Base-by-base conservation (phyloP, 1,139 yeast genomes). In the Magnusiomyces tetraspermus region DNA sequence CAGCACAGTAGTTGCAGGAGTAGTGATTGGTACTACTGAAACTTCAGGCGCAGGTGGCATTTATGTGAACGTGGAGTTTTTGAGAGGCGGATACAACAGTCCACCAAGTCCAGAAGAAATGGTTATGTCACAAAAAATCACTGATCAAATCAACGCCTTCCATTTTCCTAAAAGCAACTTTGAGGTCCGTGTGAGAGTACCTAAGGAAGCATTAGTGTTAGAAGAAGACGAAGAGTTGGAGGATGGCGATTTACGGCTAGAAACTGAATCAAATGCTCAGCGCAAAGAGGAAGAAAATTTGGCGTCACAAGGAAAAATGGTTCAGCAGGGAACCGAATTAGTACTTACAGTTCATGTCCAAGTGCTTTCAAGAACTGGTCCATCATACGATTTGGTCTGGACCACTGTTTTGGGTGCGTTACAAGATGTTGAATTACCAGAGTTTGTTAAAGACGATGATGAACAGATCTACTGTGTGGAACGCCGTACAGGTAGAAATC, bases 61-160 rank as follows among this genome's bases (percentile, higher is more conserved):
- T 1, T 88, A 78, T 63, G 94, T 96, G 0, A 83, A 86, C 46
- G 90, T 90, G 11, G 94, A 87, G 60, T 79, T 88, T 17, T 78
- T 83, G 53, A 74, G 94, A 2, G 55, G 55, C 1, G 55, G 55
- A 13, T 53, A 74, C 13, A 72, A 71, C 4, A 87, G 89, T 37
- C 50, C 92, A 2, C 97, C 97, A 23, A 82, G 94, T 1, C 89
- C 83, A 59, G 97, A 90, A 69, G 97, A 90, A 67, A 88, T 87
- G 85, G 80, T 79, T 31, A 64, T 86, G 36, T 80, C 95, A 2
- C 95, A 87, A 66, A 73, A 74, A 55, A 63, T 87, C 33, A 80
- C 79, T 61, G 87, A 86, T 60, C 54, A 63, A n/a, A 49, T 66
- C 43, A 51, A 40, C 52, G 75, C 15, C 73, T 73, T 49, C 69